Conservation (phyloP, 2,329 filamentous ascomycete genomes). For the Curvularia lunata region DNA sequence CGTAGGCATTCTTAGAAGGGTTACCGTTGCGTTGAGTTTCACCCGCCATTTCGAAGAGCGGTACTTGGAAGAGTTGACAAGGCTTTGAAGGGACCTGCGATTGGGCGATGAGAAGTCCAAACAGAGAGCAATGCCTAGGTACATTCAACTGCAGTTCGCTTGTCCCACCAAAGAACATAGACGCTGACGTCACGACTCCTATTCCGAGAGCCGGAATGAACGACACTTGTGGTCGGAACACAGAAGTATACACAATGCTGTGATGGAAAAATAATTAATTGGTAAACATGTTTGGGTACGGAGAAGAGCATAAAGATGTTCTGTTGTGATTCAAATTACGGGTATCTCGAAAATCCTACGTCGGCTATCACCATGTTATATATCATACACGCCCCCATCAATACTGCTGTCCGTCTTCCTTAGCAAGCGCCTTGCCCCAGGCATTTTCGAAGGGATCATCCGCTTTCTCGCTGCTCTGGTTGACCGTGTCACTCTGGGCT, state of each 20-base stretch:
- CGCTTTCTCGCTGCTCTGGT: slow-evolving; percentile 22
- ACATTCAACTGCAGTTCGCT: background rate
- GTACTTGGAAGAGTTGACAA: background rate
- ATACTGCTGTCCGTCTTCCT: slow-evolving; percentile 46
- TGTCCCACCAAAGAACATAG: slow-evolving; percentile 4
- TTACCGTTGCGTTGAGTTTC: background rate
- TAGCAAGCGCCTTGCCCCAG: slow-evolving; percentile 69
- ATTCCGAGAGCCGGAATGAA: slow-evolving; percentile 16
- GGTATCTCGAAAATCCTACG: slow-evolving; percentile 25
- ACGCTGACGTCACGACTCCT: slow-evolving; percentile 33
- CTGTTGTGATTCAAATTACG: slow-evolving; percentile 22
- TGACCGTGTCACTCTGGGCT: slow-evolving; percentile 58
- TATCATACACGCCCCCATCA: slow-evolving; percentile 18
- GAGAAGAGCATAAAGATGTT: background rate
- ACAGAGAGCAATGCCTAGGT: background rate
- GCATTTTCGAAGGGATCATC: slow-evolving; percentile 69
- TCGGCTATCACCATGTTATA: background rate
- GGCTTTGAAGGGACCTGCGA: background rate
- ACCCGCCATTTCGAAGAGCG: slow-evolving; percentile 17
- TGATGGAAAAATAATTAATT: background rate
- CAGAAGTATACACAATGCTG: background rate
- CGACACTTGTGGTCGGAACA: slow-evolving; percentile 5
- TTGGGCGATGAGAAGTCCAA: background rate
- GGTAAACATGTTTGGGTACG: background rate
- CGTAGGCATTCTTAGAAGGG: slow-evolving; percentile 49